A percentile compares a stretch with the other conserved stretches of the same genome.
phyloP scores from a whole-genome alignment of 306 rosid genomes.

The Acacia acuminata region DNA sequence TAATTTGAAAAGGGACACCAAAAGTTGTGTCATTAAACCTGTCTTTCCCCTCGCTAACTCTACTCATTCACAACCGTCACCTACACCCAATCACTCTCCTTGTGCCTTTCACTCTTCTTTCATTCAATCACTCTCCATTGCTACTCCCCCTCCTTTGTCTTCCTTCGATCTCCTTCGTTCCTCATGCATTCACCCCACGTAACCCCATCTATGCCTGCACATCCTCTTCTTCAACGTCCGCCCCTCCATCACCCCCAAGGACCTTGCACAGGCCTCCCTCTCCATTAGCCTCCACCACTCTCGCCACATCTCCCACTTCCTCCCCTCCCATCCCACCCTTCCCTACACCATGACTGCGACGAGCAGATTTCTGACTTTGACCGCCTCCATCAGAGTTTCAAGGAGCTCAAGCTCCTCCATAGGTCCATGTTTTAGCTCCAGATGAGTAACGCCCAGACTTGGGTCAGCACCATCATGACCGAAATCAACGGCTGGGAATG shows the following conservation, averaged over 20 bases:
- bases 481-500: not conserved
- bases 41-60: too few species aligned
- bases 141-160: too few species aligned
- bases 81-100: too few species aligned
- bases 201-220: conserved; percentile 66
- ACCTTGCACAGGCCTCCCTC: conserved; percentile 68
- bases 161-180: conserved; percentile 53
- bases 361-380: conserved; percentile 59
- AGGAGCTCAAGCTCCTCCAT: conserved; percentile 52
- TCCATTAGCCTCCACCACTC: conserved; percentile 56
- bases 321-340: conserved; percentile 9
- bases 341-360: conserved; percentile 60
- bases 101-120: too few species aligned
- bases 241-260: conserved; percentile 52
- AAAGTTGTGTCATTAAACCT: too few species aligned
- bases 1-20: too few species aligned
- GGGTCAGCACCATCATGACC: conserved; percentile 76
- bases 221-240: conserved; percentile 56
- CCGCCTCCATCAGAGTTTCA: conserved; percentile 46
- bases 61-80: too few species aligned
- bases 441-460: conserved; percentile 79
- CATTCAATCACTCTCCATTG: too few species aligned
- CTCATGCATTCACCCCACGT: conserved; percentile 68
- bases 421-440: conserved; percentile 55
- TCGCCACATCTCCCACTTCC: conserved; percentile 40